These are phyloP conservation scores for Phylloboletellus chloephorus DNA, from an alignment of 1,284 basidiomycete species.

Conservation along the genomic window DNA sequence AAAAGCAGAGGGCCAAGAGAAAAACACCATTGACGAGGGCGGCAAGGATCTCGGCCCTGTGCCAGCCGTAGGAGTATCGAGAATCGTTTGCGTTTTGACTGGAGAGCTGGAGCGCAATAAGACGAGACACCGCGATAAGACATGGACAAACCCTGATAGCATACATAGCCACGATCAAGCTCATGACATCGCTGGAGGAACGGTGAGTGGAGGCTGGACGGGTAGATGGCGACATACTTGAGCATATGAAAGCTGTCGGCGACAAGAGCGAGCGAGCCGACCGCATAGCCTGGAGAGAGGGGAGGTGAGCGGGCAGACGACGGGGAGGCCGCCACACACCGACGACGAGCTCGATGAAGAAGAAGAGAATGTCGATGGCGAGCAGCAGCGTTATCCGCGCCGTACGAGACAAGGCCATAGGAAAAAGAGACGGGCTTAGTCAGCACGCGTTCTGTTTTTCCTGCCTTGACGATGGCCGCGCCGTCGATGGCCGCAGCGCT, in stretches of 20 bases:
- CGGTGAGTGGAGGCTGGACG: slow-evolving; percentile 11
- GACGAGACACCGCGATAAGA: slow-evolving; percentile 1
- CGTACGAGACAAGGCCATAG: slow-evolving; percentile 65
- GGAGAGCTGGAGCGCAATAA: slow-evolving; percentile 44
- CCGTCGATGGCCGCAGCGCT: slow-evolving; percentile 86
- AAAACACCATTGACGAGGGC: slow-evolving; percentile 96
- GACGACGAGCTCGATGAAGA: slow-evolving; percentile 86
- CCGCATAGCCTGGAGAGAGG: slow-evolving; percentile 69
- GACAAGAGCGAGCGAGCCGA: slow-evolving; percentile 91
- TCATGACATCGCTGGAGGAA: slow-evolving; percentile 81
- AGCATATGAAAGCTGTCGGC: slow-evolving; percentile 99
- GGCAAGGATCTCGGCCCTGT: slow-evolving; percentile 96
- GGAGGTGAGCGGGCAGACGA: not conserved
- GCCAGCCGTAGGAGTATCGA: slow-evolving; percentile 93
- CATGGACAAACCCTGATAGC: slow-evolving; percentile 75
- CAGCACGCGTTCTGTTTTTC: slow-evolving; percentile 9
- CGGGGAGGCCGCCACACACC: slow-evolving; percentile 43
- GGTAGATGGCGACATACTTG: slow-evolving; percentile 53
- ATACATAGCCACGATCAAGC: slow-evolving; percentile 91
- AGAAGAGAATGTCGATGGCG: slow-evolving; percentile 84
- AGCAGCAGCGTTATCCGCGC: slow-evolving; percentile 78
- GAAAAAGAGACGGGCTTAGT: slow-evolving; percentile 17
- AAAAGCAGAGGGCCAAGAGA: slow-evolving; percentile 92
- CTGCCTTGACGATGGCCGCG: slow-evolving; percentile 44
- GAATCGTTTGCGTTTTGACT: slow-evolving; percentile 42